Evolutionary conservation across 345 rosid species (phyloP).

Genomic region (Balakata baccata): DNA sequence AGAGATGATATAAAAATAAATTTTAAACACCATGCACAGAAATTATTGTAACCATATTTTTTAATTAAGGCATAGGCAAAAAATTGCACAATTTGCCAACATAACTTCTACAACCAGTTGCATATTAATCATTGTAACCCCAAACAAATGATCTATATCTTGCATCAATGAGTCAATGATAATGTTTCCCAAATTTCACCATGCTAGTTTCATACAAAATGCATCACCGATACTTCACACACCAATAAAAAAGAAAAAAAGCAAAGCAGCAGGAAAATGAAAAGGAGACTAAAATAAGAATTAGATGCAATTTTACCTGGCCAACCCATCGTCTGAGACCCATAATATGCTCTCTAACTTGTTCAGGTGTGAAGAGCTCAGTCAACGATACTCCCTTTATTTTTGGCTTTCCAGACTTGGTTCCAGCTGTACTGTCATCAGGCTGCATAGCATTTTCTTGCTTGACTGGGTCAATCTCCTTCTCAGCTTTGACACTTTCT

Average conservation of each 20-base stretch:
- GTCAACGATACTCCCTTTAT: conserved; percentile 94
- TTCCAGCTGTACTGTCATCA: conserved; percentile 41
- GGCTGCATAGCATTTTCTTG: conserved; percentile 51
- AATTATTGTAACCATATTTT: neutral
- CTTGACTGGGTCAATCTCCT: conserved; percentile 49
- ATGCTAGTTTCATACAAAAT: neutral
- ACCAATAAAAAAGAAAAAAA: neutral
- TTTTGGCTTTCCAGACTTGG: conserved; percentile 90
- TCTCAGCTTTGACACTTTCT: conserved; percentile 51
- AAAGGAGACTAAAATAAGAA: neutral
- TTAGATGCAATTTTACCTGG: conserved; percentile 51
- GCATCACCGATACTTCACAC: neutral
- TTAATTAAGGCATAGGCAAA: neutral
- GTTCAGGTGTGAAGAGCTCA: conserved; percentile 96
- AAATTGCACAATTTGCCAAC: neutral
- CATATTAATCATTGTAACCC: neutral
- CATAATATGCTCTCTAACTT: conserved; percentile 85
- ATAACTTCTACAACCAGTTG: neutral
- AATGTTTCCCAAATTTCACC: neutral
- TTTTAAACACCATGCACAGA: neutral
- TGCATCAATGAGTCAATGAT: neutral
- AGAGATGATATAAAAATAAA: neutral
- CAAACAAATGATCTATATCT: neutral
- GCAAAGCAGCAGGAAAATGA: neutral
- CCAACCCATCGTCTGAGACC: conserved; percentile 99